Evolutionary conservation across 2,329 filamentous ascomycete species (phyloP).

Genomic region (Trichocomaceae sp.): DNA sequence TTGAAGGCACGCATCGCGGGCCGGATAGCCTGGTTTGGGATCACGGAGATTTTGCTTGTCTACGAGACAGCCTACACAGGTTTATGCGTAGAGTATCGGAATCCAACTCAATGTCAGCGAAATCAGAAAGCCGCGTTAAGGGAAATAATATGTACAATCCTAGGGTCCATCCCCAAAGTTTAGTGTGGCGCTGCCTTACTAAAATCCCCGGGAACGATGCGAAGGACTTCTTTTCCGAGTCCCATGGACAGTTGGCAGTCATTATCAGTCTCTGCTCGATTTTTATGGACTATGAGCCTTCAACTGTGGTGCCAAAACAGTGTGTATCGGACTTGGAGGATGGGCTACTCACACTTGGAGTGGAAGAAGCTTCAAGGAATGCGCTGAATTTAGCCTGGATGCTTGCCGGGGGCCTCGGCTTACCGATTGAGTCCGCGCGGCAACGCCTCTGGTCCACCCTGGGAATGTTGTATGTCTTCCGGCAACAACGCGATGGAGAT

Average conservation of each 20-base stretch:
- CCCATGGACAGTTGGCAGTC: slow-evolving; percentile 4
- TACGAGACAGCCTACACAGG: not conserved
- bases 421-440: slow-evolving; percentile 3
- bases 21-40: slow-evolving; percentile 8
- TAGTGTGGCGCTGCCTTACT: slow-evolving; percentile 2
- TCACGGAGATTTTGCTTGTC: not conserved
- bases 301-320: not conserved
- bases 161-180: not conserved
- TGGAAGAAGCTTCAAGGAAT: slow-evolving; percentile 1
- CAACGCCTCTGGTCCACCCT: slow-evolving; percentile 1
- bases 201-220: not conserved
- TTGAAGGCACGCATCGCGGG: slow-evolving; percentile 1
- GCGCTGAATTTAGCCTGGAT: slow-evolving; percentile 6
- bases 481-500: not conserved
- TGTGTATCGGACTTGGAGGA: slow-evolving; percentile 6
- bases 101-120: not conserved
- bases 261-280: slow-evolving; percentile 5
- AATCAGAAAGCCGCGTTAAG: not conserved
- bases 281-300: slow-evolving; percentile 4
- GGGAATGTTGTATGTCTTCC: slow-evolving; percentile 9
- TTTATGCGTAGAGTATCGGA: slow-evolving; percentile 4
- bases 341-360: not conserved
- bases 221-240: not conserved
- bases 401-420: slow-evolving; percentile 1
- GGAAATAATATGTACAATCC: not conserved